phyloP scores from a whole-genome alignment of 2,329 filamentous ascomycete species.

The Fusarium sp. region DNA sequence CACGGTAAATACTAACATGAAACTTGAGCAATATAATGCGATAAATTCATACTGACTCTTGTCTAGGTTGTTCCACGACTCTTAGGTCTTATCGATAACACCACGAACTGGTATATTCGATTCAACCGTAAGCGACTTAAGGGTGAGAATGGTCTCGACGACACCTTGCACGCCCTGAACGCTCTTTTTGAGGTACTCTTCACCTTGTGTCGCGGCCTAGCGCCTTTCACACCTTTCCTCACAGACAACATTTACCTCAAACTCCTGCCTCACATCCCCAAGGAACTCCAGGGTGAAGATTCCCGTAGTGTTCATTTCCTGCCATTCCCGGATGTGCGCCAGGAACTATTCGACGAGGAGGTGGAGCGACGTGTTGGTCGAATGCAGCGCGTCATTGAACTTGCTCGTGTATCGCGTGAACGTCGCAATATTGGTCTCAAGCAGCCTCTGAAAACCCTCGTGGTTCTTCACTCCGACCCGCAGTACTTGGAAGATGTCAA shows the following conservation, averaged over 20 bases:
- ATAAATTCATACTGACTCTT: background rate
- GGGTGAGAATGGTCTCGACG: conserved; percentile 86
- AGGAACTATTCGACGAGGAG: conserved; percentile 86
- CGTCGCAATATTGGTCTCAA: conserved; percentile 87
- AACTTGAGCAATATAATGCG: background rate
- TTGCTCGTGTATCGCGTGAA: conserved; percentile 87
- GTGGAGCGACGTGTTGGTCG: conserved; percentile 88
- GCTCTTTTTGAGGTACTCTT: conserved; percentile 94
- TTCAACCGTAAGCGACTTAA: conserved; percentile 93
- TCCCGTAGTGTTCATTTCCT: conserved; percentile 92
- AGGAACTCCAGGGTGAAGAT: conserved; percentile 76
- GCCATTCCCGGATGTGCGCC: conserved; percentile 85
- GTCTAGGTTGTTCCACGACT: conserved; percentile 74
- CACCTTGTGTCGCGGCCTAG: conserved; percentile 87
- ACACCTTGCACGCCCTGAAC: conserved; percentile 91
- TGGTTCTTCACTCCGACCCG: conserved; percentile 86
- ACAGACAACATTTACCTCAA: conserved; percentile 93
- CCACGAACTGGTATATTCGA: conserved; percentile 98
- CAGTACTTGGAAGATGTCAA: conserved; percentile 88
- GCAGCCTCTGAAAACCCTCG: conserved; percentile 87
- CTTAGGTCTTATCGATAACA: conserved; percentile 87
- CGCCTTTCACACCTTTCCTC: conserved; percentile 95
- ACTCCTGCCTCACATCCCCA: conserved; percentile 83
- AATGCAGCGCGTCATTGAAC: conserved; percentile 97
- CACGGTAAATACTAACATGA: background rate